Evolutionary conservation across 768 basidiomycete genomes (phyloP), one percentile per base, ranked within the genome.

Genomic region (Brasilioporus rufonigricans): DNA sequence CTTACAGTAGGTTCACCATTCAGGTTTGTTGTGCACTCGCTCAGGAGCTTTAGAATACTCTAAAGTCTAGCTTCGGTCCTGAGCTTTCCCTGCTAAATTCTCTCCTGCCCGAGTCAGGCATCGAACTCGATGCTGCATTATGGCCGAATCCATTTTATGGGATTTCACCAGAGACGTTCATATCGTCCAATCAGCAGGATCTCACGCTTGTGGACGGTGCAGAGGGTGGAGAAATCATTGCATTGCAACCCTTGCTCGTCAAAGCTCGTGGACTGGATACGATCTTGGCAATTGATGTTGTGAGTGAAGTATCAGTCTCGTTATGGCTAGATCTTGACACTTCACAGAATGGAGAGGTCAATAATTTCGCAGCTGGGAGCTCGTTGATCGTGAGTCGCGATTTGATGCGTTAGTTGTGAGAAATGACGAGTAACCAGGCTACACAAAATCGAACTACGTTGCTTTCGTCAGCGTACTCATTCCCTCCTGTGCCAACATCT

Each of bases 211-310:
- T 72, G 32, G 76, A 78, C 47, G 77, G 77, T 24, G 78, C 76
- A 9, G 71, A 73, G 53, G 69, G 75, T 41, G 76, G 76, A 14
- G 71, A 78, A 57, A 60, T 77, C 47, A 66, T 81, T 35, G 79
- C 81, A 4, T 29, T 81, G 18, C 77, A 78, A 46, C 82, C 82
- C 1, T 71, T 83, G 36, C 72, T 82, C 13, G 74, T 80, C 45
- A 67, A 74, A 36, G 71, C 71, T 23, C 76, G 82, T 41, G 67
- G 61, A 0, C 61, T 82, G 48, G 82, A 84, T 55, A 72, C 74
- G 7, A 77, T 84, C 59, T 45, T 83, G 31, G 80, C 79, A 0
- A 74, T 33, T 33, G 33, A 33, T 33, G 33, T 11, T n/a, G n/a
- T n/a, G n/a, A n/a, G n/a, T n/a, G n/a, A n/a, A n/a, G n/a, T n/a